phyloP scores from a whole-genome alignment of 176 grass and related monocot genomes.

The Avena sativa region DNA sequence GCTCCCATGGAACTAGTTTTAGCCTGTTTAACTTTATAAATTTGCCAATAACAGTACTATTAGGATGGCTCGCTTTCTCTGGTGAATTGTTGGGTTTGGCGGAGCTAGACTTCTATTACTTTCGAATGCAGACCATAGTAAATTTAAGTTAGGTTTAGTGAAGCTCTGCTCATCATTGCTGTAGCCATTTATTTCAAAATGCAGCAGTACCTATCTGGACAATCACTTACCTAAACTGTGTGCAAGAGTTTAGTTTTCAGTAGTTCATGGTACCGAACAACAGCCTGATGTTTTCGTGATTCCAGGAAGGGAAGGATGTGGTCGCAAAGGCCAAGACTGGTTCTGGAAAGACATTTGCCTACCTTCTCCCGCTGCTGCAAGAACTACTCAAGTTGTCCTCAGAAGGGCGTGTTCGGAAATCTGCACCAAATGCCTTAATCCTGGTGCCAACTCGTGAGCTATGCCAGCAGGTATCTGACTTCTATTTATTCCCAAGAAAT shows the following conservation, averaged over 20 bases:
- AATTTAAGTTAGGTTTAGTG: constrained; percentile 21
- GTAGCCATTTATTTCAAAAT: constrained; percentile 9
- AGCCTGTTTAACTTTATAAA: not conserved
- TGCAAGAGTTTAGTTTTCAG: not conserved
- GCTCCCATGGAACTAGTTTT: not conserved
- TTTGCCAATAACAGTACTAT: not conserved
- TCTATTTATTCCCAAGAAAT: not conserved
- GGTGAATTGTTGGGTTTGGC: not conserved
- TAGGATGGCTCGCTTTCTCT: not conserved
- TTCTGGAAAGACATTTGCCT: constrained; percentile 91
- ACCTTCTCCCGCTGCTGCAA: constrained; percentile 87
- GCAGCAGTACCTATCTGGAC: not conserved
- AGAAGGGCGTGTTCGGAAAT: constrained; percentile 62
- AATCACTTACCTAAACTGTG: not conserved
- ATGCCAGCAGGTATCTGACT: constrained; percentile 75
- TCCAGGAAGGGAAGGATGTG: constrained; percentile 96
- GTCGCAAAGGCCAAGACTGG: constrained; percentile 88
- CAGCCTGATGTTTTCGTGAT: constrained; percentile 3
- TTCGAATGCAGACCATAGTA: not conserved
- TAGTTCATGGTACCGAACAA: not conserved
- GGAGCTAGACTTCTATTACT: not conserved
- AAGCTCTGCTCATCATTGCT: not conserved
- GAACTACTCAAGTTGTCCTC: constrained; percentile 74
- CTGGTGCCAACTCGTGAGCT: constrained; percentile 88
- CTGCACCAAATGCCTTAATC: constrained; percentile 75